A percentile compares a stretch with the other conserved stretches of the same genome.
These are phyloP conservation scores for Agaricus bisporus DNA, from an alignment of 768 basidiomycete species.

Conservation along the genomic window DNA sequence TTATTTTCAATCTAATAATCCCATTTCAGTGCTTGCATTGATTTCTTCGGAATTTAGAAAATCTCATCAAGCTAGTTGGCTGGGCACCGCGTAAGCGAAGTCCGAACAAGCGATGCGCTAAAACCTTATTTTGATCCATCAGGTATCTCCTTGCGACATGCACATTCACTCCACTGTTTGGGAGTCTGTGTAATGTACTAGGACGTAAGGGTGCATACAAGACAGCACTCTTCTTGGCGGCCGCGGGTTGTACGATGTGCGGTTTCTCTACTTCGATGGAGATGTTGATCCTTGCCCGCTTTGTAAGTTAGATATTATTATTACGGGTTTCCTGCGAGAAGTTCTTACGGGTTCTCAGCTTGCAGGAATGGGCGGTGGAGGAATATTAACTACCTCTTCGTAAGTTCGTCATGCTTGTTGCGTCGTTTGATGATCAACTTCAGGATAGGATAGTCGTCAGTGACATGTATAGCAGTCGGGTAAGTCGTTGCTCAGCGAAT, in stretches of 20 bases:
- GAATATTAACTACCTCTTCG: conserved; percentile 65
- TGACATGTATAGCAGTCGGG: conserved; percentile 76
- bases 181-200: conserved; percentile 74
- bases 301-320: conserved; percentile 40
- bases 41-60: conserved; percentile 77
- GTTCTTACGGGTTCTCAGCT: conserved; percentile 32
- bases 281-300: conserved; percentile 64
- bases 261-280: conserved; percentile 67
- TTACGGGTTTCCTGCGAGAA: no score
- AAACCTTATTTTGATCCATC: background rate
- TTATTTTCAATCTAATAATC: background rate
- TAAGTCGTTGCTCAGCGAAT: conserved; percentile 23
- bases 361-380: conserved; percentile 73
- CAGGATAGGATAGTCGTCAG: conserved; percentile 59
- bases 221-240: conserved; percentile 53
- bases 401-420: conserved; percentile 25
- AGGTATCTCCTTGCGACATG: conserved; percentile 76
- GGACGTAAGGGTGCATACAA: conserved; percentile 68
- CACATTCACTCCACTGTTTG: conserved; percentile 80
- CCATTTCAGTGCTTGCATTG: conserved; percentile 54
- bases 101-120: background rate
- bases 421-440: background rate
- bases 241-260: conserved; percentile 61
- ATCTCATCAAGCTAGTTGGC: conserved; percentile 78
- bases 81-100: conserved; percentile 62